These are phyloP conservation scores for Moesziomyces aphidis DNA, from an alignment of 1,284 basidiomycete species.

Conservation along the genomic window DNA sequence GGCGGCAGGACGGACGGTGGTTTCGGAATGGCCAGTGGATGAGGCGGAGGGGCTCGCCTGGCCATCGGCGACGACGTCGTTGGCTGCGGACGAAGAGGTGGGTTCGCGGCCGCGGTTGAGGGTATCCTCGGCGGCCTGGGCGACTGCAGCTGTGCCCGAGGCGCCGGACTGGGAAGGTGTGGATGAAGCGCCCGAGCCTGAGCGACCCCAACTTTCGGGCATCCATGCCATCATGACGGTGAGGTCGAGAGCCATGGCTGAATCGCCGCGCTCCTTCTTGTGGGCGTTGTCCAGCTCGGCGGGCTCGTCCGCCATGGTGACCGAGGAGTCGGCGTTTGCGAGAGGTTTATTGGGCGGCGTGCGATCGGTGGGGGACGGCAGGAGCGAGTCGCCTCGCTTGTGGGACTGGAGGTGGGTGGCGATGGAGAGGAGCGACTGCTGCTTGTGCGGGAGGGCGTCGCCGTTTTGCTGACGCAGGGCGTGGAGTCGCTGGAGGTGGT, in stretches of 20 bases:
- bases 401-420: constrained; percentile 43
- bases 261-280: constrained; percentile 34
- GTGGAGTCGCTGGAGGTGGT: constrained; percentile 59
- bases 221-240: constrained; percentile 57
- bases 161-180: constrained; percentile 6
- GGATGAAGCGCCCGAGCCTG: constrained; percentile 12
- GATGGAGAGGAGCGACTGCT: constrained; percentile 48
- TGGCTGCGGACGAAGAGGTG: constrained; percentile 4
- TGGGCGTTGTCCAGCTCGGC: neutral
- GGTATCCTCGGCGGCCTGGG: constrained; percentile 48
- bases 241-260: constrained; percentile 58
- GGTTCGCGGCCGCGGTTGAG: constrained; percentile 41
- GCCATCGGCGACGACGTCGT: constrained; percentile 16
- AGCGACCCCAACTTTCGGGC: constrained; percentile 40
- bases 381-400: constrained; percentile 33
- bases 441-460: constrained; percentile 45
- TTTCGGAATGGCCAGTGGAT: constrained; percentile 41
- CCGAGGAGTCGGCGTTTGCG: constrained; percentile 5
- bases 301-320: constrained; percentile 17
- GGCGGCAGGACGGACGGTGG: constrained; percentile 35
- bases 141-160: constrained; percentile 47
- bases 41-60: constrained; percentile 37
- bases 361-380: constrained; percentile 17
- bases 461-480: constrained; percentile 53
- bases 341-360: constrained; percentile 2